Base-by-base conservation (phyloP, 1,139 yeast species). In the Protomyces lactucae-debilis region DNA sequence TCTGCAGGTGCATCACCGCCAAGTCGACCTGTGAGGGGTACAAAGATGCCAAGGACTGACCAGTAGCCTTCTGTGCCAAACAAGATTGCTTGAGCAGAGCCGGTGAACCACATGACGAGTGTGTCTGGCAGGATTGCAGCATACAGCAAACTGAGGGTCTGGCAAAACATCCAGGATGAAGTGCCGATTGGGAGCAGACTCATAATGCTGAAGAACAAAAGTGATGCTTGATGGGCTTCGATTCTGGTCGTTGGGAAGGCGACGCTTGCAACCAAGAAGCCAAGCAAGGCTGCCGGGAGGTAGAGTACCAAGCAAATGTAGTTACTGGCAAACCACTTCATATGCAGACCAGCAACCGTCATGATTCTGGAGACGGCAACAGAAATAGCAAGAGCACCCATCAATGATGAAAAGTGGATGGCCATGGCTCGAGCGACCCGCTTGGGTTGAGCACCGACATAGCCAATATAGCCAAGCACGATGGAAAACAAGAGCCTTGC, bases 1-100 rank as follows among this genome's bases (percentile, higher is more conserved):
- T 64, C 66, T 14, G 64, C 66, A 12, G 63, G 60, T 21, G 57
- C 54, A 10, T 57, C 66, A 4, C 36, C 55, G 9, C 66, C 66
- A 36, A 64, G 39, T 18, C 66, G 64, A 12, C 66, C 66, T 5
- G 66, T 64, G 37, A 64, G 48, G 14, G 66, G 66, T 12, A 64
- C 66, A 39, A 64, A 64, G 25, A 59, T 64, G 43, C 60, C 66
- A 35, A 64, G 54, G 23, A 64, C 51, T 10, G 55, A 52, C 53
- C 52, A 52, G 28, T 46, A 51, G 25, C 48, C 60, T 48, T 64
- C 66, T 9, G 53, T 35, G 23, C 66, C 64, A 21, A 55, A 59
- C 35, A 60, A 48, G 9, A 64, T 51, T 23, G 56, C 61, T 25
- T 57, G 61, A 23, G 40, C n/a, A n/a, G 61, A 57, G 18, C 61